Evolutionary conservation across 208 protist genomes (phyloP), one percentile per base, ranked within the genome.

Genomic region (Leishmania aethiopica): DNA sequence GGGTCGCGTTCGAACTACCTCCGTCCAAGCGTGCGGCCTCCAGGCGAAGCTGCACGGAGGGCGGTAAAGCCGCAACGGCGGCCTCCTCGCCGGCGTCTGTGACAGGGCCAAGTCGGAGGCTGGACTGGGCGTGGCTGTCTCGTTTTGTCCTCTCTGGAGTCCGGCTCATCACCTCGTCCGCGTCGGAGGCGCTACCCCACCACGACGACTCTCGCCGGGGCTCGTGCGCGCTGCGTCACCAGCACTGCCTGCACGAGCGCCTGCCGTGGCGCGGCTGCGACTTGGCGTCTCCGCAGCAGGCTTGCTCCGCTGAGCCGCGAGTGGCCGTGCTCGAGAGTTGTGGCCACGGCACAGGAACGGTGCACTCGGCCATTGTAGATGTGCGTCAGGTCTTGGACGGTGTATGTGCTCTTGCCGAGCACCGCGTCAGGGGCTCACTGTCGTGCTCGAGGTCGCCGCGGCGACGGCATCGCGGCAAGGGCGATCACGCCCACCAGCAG

Each of bases 231-330:
- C n/a, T 57, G 42, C n/a, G 13, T 59, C 47, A 53, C 11, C 66
- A 47, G 66, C 40, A 47, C 37, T 72, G 66, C 79, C 42, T 78
- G 40, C 82, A 92, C 45, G 77, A 81, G 59, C 72, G 86, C 72
- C 86, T 95, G 79, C 90, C 91, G 57, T 95, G 92, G 90, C 86
- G 88, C 59, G 86, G 88, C 42, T 90, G 89, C 79, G 90, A 96
- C 55, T 77, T 93, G 49, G 66, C 86, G 19, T 77, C 83, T 19
- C 83, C 67, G 25, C 82, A 84, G 83, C 84, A 86, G 35, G 69
- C 71, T 10, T 93, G 90, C 51, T 83, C 90, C 57, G 73, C 86
- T 22, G 78, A 81, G 47, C 83, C 84, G 10, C 84, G 84, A 13
- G 78, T 90, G 45, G 88, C 82, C 22, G 80, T 89, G 67, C 77